Conservation (phyloP, 495 filamentous ascomycete species). For the Hypoxylon intermedium region DNA sequence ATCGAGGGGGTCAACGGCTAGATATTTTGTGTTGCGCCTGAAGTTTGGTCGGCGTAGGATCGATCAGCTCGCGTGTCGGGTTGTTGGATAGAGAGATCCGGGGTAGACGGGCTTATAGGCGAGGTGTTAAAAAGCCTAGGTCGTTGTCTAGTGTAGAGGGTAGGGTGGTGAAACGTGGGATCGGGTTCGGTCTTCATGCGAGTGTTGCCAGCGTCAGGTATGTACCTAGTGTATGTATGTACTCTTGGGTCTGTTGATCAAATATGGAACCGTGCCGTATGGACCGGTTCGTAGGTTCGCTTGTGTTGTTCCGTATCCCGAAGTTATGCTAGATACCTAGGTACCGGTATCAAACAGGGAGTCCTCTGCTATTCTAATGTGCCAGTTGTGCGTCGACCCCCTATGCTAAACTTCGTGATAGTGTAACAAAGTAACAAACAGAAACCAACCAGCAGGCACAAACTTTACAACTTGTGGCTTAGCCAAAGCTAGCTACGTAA, state of each 20-base stretch:
- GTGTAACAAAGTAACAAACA: background rate
- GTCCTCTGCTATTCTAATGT: background rate
- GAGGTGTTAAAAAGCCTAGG: conserved; percentile 23
- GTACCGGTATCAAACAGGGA: background rate
- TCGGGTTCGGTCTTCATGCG: conserved; percentile 33
- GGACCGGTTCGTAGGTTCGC: background rate
- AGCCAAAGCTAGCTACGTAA: conserved; percentile 35
- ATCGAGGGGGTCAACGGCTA: background rate
- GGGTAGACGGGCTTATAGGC: conserved; percentile 25
- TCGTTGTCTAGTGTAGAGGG: conserved; percentile 8
- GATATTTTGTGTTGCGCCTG: background rate
- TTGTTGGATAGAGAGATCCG: conserved; percentile 22
- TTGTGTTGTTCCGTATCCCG: background rate
- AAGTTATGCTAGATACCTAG: background rate
- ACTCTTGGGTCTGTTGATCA: background rate
- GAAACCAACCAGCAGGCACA: conserved; percentile 8
- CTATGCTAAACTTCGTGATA: conserved; percentile 3
- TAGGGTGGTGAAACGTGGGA: conserved; percentile 38
- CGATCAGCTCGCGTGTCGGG: conserved; percentile 17
- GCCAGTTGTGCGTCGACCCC: no score
- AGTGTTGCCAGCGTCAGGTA: conserved; percentile 9
- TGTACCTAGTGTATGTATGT: conserved; percentile 14
- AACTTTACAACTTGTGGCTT: conserved; percentile 26
- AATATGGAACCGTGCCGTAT: conserved; percentile 4
- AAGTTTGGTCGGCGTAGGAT: conserved; percentile 16